Evolutionary conservation across 352 stramenopile species (phyloP).

Genomic region (Phytophthora sojae): DNA sequence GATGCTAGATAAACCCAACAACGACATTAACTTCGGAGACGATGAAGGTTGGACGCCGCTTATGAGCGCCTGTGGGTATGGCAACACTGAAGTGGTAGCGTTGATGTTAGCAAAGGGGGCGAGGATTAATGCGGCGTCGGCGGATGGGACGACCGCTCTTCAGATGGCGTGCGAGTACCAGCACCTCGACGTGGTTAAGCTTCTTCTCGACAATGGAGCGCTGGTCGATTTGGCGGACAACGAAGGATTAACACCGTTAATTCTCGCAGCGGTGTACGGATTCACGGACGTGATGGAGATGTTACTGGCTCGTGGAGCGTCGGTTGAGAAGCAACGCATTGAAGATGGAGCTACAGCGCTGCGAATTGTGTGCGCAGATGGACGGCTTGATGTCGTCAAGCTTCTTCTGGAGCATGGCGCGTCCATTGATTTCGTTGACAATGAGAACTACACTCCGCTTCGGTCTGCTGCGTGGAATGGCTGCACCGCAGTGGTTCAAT

Average conservation of each 20-base stretch:
- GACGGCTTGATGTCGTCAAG: constrained; percentile 4
- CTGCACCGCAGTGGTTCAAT: constrained; percentile 1
- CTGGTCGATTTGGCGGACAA: constrained; percentile 2
- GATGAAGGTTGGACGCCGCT: constrained; percentile 5
- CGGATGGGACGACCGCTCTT: neutral
- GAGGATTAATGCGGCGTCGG: neutral
- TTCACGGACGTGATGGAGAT: constrained; percentile 12
- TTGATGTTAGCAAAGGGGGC: constrained; percentile 2
- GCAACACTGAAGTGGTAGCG: neutral
- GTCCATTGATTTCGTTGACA: constrained; percentile 5
- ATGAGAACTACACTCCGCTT: constrained; percentile 7
- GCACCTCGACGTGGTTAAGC: neutral
- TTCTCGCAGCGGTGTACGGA: neutral
- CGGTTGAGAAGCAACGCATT: constrained; percentile 5
- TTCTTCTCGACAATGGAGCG: neutral
- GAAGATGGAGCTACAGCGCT: constrained; percentile 8
- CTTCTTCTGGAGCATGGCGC: constrained; percentile 11
- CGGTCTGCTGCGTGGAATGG: constrained; percentile 5
- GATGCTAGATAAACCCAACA: constrained; percentile 9
- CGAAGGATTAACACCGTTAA: neutral
- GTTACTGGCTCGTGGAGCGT: constrained; percentile 12
- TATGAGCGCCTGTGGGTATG: constrained; percentile 3
- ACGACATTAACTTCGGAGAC: constrained; percentile 13
- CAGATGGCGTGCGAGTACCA: neutral
- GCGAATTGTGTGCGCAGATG: constrained; percentile 5